Evolutionary conservation across 2,329 filamentous ascomycete genomes (phyloP), one percentile per base, ranked within the genome.

Genomic region (Aspergillus sp.): DNA sequence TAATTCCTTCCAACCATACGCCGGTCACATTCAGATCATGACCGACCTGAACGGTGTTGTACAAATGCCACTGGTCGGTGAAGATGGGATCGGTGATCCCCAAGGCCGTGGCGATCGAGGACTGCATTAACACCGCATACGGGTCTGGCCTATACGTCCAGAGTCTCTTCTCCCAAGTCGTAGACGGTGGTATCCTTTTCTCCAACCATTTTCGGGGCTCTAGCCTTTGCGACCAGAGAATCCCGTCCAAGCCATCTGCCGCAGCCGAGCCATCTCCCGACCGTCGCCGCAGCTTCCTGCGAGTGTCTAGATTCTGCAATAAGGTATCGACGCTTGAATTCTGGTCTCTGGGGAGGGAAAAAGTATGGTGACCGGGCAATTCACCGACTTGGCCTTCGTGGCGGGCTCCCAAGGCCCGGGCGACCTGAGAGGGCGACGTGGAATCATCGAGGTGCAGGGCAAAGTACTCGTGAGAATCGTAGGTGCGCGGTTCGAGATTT

Each of bases 1-100:
- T 97, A 48, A 96, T 83, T 4, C 90, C 91, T 57, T 93, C 81
- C 57, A 88, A 65, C 93, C 93, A 98, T 4, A 97, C 77, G 8
- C 83, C 88, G 0, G 89, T 94, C n/a, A 97, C 89, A 60, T 98
- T 98, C 60, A 98, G 79, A 64, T 98, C 93, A 68, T 97, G 87
- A 4, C 90, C 91, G 0, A 81, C 64, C 57, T 94, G 82, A 4
- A 85, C 64, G 0, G 85, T 76, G 64, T 98, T 98, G 72, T 86
- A 83, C 41, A 98, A 73, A 75, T 98, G 93, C 93, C 93, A 98
- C 69, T 98, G 93, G 47, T 94, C 85, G 38, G 79, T 75, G 69
- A 97, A 98, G 44, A 94, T 94, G 12, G 93, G 93, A 60, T 98
- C 93, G 30, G 73, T 67, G 53, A 98, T 97, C 9, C 75, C 74